Conservation (phyloP, 1,139 yeast genomes). For the Pichia sp. region DNA sequence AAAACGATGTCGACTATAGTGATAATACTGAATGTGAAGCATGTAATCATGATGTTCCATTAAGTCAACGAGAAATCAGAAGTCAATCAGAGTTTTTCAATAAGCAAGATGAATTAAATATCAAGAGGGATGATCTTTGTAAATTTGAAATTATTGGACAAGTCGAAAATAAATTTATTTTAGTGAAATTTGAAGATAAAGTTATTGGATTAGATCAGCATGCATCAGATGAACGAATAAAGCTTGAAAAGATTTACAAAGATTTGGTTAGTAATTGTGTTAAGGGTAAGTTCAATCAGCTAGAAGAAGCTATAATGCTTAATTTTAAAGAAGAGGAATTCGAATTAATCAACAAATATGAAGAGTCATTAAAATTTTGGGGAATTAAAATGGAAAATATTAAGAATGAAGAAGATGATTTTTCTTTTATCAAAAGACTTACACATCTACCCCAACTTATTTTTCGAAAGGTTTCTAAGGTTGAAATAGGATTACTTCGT, state of each 20-base stretch:
- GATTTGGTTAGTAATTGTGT: conserved; percentile 27
- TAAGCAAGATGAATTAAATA: conserved; percentile 1
- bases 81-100: conserved; percentile 6
- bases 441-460: conserved; percentile 41
- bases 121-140: conserved; percentile 15
- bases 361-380: conserved; percentile 35
- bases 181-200: conserved; percentile 30
- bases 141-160: conserved; percentile 38
- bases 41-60: neutral
- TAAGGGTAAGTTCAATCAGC: neutral
- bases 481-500: conserved; percentile 26
- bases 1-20: neutral
- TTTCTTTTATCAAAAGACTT: conserved; percentile 10
- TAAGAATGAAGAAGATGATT: neutral
- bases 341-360: conserved; percentile 29
- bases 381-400: conserved; percentile 34
- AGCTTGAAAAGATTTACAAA: conserved; percentile 42
- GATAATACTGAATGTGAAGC: neutral
- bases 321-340: neutral
- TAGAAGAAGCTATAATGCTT: neutral
- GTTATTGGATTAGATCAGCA: conserved; percentile 62
- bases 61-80: conserved; percentile 5
- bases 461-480: conserved; percentile 25
- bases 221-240: conserved; percentile 69
- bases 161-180: conserved; percentile 53